Base-by-base conservation (phyloP, 2,329 filamentous ascomycete species). In the Sphaerulina musiva region DNA sequence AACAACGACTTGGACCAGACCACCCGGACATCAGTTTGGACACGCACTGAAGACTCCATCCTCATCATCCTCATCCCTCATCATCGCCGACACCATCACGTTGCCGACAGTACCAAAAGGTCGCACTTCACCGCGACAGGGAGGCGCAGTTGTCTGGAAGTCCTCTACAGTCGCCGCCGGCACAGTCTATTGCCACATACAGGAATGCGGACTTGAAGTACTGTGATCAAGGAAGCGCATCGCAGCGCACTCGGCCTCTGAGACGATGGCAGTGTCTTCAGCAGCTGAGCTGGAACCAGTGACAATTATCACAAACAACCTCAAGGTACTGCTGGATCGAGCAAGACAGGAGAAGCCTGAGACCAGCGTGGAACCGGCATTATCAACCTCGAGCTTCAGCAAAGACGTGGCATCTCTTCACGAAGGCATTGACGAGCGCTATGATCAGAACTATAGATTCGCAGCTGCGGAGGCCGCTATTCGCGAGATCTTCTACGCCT, bases 401-500 rank as follows among this genome's bases (percentile, higher is more conserved):
- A 57, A 58, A 9, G 61, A 61, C 6, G 58, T 67, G 3, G 60
- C 61, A 29, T 52, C 47, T 5, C 56, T 71, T 7, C 58, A 66
- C 32, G 60, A 65, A 17, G 65, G 62, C 29, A 49, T 70, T 11
- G 61, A 63, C 20, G 58, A 51, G 26, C 43, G 54, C 8, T 60
- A 63, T 53, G 63, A 68, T 20, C 64, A 65, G 17, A 46, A 51
- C 20, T 66, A 67, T 52, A 58, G 60, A 34, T 63, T 83, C 67
- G 83, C 85, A 34, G 79, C 87, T 20, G 82, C 95, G 45, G 93
- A 97, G 71, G 90, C 86, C 14, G 90, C 89, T 9, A 87, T 86
- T 48, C 84, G 89, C 64, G 82, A 86, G 63, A 80, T 87, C 46
- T 95, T 97, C 72, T 89, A 89, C 71, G 51, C 54, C 9, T 56